phyloP scores from a whole-genome alignment of 441 rosid species.

The Pelargonium cotyledonis region DNA sequence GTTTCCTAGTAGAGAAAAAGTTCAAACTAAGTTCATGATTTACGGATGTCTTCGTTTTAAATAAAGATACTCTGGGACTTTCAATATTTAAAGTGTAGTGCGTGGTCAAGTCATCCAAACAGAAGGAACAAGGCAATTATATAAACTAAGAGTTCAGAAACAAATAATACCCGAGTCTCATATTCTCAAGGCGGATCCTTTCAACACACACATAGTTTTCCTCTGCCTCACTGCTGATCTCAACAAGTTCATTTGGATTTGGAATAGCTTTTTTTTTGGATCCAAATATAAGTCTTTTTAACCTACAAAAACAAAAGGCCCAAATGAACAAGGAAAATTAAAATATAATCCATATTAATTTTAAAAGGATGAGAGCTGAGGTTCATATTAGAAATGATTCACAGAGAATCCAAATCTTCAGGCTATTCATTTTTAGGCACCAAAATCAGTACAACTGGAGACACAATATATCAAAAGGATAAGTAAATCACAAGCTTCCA shows the following conservation, averaged over 20 bases:
- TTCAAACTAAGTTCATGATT: no score
- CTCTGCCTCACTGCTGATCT: slow-evolving; percentile 43
- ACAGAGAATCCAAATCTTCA: slow-evolving; percentile 1
- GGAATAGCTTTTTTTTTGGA: slow-evolving; percentile 35
- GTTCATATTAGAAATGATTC: slow-evolving; percentile 5
- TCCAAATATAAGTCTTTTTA: slow-evolving; percentile 51
- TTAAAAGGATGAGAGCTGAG: not conserved
- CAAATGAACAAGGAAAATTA: slow-evolving; percentile 15
- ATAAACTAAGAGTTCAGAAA: no score
- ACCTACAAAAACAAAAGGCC: slow-evolving; percentile 44
- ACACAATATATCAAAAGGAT: not conserved
- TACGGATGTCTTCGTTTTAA: no score
- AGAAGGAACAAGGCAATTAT: not conserved
- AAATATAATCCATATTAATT: slow-evolving; percentile 16
- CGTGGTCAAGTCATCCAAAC: not conserved
- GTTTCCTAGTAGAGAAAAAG: no score
- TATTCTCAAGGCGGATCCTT: slow-evolving; percentile 80
- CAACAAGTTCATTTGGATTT: slow-evolving; percentile 72
- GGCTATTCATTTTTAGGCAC: not conserved
- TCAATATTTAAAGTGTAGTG: not conserved
- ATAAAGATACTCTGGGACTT: not conserved
- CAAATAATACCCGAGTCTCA: slow-evolving; percentile 43
- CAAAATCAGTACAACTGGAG: not conserved
- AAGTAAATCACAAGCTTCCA: not conserved
- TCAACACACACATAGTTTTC: slow-evolving; percentile 57